Percentiles rank a stretch among this genome's conserved stretches.
Conservation (phyloP, 768 basidiomycete species). For the Boletus rufocinnamomeus region DNA sequence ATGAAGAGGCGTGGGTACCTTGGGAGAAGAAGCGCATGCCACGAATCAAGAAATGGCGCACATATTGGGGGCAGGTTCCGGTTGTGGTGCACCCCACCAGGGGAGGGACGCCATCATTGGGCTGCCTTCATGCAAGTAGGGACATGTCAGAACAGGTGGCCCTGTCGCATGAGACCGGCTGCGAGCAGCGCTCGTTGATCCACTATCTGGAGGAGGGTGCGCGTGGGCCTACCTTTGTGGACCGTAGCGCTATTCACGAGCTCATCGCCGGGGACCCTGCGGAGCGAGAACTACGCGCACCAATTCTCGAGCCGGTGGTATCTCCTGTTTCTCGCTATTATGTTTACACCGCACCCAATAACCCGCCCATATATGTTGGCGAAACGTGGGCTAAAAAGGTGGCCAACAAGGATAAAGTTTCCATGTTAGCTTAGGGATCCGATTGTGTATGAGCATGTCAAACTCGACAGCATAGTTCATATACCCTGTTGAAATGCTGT, state of each 20-base stretch:
- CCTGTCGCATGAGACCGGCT: not conserved
- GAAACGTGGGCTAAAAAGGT: conserved; percentile 23
- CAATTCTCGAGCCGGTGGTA: not conserved
- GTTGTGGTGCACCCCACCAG: conserved; percentile 3
- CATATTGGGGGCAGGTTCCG: conserved; percentile 1
- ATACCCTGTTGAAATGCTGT: not conserved
- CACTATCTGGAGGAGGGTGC: conserved; percentile 27
- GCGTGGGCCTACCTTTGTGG: conserved; percentile 22
- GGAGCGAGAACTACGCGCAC: not conserved
- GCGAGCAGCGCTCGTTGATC: not conserved
- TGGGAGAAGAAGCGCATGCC: conserved; percentile 6
- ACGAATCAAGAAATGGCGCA: not conserved
- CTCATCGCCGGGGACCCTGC: conserved; percentile 8
- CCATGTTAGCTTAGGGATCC: not conserved
- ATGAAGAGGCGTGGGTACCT: conserved; percentile 25
- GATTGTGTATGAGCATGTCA: no score
- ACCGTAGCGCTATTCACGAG: not conserved
- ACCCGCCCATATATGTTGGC: conserved; percentile 20
- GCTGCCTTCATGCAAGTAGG: not conserved
- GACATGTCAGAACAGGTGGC: conserved; percentile 6
- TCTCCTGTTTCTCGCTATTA: conserved; percentile 15
- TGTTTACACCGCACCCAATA: fast-evolving
- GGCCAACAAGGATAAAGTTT: not conserved
- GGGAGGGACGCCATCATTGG: not conserved
- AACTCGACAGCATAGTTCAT: not conserved